A percentile compares a stretch with the other conserved stretches of the same genome.
Conservation (phyloP, 2,329 filamentous ascomycete genomes). For the Trichoderma sp. region DNA sequence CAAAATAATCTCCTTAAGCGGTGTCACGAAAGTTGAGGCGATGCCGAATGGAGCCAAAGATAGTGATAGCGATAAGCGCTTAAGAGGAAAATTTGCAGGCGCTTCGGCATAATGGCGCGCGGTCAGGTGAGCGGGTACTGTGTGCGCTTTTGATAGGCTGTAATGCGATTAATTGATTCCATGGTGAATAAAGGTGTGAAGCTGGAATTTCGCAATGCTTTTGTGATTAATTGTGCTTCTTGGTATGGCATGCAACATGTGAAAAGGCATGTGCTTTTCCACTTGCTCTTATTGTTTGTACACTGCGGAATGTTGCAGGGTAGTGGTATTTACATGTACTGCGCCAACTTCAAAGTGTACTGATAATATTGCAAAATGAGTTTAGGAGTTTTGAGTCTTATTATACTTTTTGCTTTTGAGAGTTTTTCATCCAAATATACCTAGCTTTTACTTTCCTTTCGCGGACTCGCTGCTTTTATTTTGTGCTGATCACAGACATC, state of each 20-base stretch:
- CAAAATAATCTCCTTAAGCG: neutral
- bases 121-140: neutral
- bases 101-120: neutral
- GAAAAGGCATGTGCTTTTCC: too few relatives aligned
- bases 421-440: neutral
- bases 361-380: too few relatives aligned
- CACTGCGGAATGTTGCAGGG: too few relatives aligned
- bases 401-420: neutral
- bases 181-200: too few relatives aligned
- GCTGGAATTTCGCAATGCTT: too few relatives aligned
- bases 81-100: constrained; percentile 18
- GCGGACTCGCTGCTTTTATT: neutral
- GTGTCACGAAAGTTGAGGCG: constrained; percentile 11
- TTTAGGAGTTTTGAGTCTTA: too few relatives aligned
- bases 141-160: neutral
- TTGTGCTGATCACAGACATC: neutral
- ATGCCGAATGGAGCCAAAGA: neutral
- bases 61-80: constrained; percentile 7
- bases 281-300: too few relatives aligned
- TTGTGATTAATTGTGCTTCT: too few relatives aligned
- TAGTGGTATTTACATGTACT: too few relatives aligned
- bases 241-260: too few relatives aligned
- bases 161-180: neutral
- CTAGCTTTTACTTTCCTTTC: neutral
- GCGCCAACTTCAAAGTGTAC: too few relatives aligned